Conservation (phyloP, 2,329 filamentous ascomycete species). For the Beauveria brongniartii region DNA sequence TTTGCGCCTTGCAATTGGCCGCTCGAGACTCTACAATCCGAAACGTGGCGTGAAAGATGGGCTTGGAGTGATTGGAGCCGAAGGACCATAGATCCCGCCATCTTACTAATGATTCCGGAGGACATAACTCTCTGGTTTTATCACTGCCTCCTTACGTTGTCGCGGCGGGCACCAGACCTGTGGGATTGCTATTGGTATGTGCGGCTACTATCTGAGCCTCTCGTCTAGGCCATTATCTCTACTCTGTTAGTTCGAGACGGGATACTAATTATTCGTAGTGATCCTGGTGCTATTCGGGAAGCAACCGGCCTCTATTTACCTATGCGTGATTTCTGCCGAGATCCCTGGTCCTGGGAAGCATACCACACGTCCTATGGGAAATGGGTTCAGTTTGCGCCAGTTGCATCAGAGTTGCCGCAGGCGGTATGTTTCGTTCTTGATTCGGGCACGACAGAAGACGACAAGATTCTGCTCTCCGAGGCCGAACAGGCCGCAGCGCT, state of each 20-base stretch:
- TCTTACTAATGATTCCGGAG: not conserved
- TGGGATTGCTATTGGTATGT: too few relatives aligned
- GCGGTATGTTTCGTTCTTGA: not conserved
- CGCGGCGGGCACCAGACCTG: too few relatives aligned
- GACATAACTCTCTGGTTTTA: too few relatives aligned
- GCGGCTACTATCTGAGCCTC: too few relatives aligned
- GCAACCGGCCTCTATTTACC: too few relatives aligned
- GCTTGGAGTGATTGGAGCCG: not conserved
- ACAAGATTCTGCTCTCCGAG: not conserved
- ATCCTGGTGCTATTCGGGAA: too few relatives aligned
- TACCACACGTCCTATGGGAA: not conserved
- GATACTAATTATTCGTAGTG: too few relatives aligned
- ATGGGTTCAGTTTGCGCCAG: not conserved
- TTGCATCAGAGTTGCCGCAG: not conserved
- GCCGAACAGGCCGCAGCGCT: not conserved
- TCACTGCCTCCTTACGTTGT: accelerated
- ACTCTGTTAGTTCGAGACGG: too few relatives aligned
- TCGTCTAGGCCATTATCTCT: too few relatives aligned
- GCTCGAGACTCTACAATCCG: not conserved
- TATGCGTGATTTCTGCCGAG: not conserved
- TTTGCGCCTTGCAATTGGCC: not conserved
- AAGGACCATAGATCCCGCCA: not conserved
- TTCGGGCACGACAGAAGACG: not conserved
- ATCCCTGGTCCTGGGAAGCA: accelerated
- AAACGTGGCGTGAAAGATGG: not conserved